Conservation (phyloP, 495 filamentous ascomycete genomes). For the Pyrenula aspistea region DNA sequence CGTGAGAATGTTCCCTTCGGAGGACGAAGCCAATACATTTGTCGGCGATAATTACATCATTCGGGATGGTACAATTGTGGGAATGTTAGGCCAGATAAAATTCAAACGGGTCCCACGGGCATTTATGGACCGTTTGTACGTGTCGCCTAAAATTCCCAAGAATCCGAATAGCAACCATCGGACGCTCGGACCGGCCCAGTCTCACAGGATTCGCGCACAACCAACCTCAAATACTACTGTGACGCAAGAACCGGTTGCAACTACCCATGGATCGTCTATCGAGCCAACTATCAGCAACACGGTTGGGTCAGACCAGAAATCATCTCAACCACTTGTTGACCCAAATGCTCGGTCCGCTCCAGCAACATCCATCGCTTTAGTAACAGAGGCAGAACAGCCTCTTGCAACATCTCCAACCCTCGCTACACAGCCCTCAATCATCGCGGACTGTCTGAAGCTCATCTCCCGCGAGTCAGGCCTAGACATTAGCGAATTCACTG, state of each 20-base stretch:
- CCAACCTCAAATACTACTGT: no score
- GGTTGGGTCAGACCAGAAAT: not conserved
- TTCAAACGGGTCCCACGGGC: constrained; percentile 21
- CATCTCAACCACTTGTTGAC: not conserved
- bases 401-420: not conserved
- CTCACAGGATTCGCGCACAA: no score
- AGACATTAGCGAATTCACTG: constrained; percentile 17
- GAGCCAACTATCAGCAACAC: not conserved
- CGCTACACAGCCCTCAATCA: not conserved
- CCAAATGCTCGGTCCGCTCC: not conserved
- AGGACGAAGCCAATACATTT: constrained; percentile 13
- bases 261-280: not conserved
- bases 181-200: no score
- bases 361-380: not conserved
- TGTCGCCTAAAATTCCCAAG: constrained; percentile 7
- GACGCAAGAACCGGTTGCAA: not conserved
- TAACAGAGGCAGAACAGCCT: not conserved
- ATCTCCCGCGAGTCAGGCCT: constrained; percentile 22
- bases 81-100: constrained; percentile 18
- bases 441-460: not conserved
- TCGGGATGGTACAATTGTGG: constrained; percentile 19
- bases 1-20: constrained; percentile 24
- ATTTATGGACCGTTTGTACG: constrained; percentile 23
- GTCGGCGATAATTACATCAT: constrained; percentile 30
- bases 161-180: no score